Conservation (phyloP, 1,139 yeast genomes). For the Magnusiomyces suaveolens region DNA sequence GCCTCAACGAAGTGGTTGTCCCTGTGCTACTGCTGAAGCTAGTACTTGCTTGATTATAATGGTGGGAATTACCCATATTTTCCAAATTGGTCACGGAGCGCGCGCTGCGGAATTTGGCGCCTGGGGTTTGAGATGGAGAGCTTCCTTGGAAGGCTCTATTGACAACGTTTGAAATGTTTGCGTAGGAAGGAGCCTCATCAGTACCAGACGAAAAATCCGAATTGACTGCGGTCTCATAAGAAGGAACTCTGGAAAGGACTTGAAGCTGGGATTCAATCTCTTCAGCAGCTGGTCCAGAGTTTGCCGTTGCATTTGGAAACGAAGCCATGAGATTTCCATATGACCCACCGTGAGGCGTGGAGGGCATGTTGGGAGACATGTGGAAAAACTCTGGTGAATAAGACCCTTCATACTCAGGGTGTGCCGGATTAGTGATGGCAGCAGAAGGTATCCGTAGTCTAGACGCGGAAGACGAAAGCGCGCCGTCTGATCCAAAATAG, state of each 20-base stretch:
- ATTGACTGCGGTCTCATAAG: conserved; percentile 60
- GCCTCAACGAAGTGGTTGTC: background rate
- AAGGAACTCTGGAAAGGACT: conserved; percentile 61
- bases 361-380: background rate
- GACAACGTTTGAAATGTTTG: conserved; percentile 11
- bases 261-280: conserved; percentile 28
- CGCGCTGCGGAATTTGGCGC: background rate
- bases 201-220: conserved; percentile 21
- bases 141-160: background rate
- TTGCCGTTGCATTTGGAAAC: background rate
- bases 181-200: conserved; percentile 29
- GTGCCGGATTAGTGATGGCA: background rate
- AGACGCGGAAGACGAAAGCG: conserved; percentile 2
- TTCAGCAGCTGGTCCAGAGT: background rate
- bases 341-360: background rate
- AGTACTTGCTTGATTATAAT: background rate
- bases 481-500: conserved; percentile 4
- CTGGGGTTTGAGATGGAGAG: background rate
- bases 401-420: background rate
- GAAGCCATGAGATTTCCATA: background rate
- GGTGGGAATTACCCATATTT: background rate
- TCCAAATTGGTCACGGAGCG: background rate
- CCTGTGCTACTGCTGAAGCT: background rate
- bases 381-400: background rate
- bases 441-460: background rate